These are phyloP conservation scores for Lathyrus sativus DNA, from an alignment of 306 rosid species.

Conservation along the genomic window DNA sequence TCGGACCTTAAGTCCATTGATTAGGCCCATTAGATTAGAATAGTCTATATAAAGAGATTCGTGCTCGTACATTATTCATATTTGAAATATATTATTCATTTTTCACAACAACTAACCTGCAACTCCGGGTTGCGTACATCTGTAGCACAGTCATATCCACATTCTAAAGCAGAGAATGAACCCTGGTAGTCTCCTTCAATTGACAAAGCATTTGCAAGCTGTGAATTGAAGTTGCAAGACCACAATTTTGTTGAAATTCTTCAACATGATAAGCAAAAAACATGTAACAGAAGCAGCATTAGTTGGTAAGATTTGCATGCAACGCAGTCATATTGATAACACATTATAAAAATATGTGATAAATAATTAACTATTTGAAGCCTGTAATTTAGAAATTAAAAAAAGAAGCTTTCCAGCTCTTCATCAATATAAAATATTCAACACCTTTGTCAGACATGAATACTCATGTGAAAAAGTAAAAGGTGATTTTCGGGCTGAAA, in stretches of 20 bases:
- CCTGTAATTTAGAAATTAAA: not conserved
- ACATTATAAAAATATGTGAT: slow-evolving; percentile 1
- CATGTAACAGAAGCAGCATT: not conserved
- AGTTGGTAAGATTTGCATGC: slow-evolving; percentile 1
- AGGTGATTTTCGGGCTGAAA: slow-evolving; percentile 18
- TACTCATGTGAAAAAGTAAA: slow-evolving; percentile 13
- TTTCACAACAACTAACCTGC: slow-evolving; percentile 57
- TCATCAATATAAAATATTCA: slow-evolving; percentile 29
- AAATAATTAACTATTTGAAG: not conserved
- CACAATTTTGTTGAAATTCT: slow-evolving; percentile 83
- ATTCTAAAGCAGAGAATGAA: slow-evolving; percentile 72
- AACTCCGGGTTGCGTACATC: slow-evolving; percentile 75
- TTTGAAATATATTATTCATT: too few species aligned
- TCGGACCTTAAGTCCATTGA: too few species aligned
- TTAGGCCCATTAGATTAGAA: too few species aligned
- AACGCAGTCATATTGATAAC: not conserved
- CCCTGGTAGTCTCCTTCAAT: slow-evolving; percentile 87
- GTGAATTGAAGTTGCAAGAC: slow-evolving; percentile 96
- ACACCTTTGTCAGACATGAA: slow-evolving; percentile 13
- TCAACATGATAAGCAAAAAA: slow-evolving; percentile 37
- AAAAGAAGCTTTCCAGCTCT: not conserved
- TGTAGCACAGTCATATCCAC: slow-evolving; percentile 70
- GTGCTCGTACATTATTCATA: too few species aligned
- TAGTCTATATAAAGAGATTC: too few species aligned
- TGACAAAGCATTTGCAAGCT: slow-evolving; percentile 90